Conservation (phyloP, 1,284 basidiomycete genomes). For the Crucibulum cyathiforme region DNA sequence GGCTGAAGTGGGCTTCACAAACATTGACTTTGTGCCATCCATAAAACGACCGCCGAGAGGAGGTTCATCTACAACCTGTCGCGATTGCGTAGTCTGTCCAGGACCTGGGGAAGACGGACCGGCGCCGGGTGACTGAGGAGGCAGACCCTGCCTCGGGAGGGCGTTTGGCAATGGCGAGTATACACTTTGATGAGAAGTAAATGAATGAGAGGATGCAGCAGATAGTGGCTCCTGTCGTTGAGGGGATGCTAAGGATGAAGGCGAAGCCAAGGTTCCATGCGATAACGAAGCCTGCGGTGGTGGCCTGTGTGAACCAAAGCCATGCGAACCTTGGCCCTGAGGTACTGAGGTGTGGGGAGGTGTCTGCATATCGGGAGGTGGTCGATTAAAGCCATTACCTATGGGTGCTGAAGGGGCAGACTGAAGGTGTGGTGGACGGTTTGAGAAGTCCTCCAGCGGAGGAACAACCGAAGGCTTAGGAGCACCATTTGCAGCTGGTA, state of each 20-base stretch:
- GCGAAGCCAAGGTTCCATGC: constrained; percentile 23
- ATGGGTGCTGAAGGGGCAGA: constrained; percentile 40
- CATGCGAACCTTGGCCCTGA: constrained; percentile 19
- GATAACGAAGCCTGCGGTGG: constrained; percentile 25
- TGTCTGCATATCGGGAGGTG: constrained; percentile 20
- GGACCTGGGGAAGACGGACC: constrained; percentile 50
- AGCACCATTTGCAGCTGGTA: constrained; percentile 50
- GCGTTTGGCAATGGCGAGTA: constrained; percentile 26
- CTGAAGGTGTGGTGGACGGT: constrained; percentile 33
- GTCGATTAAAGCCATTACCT: constrained; percentile 36
- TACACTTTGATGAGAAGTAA: constrained; percentile 19
- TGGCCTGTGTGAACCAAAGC: constrained; percentile 29
- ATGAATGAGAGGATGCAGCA: constrained; percentile 34
- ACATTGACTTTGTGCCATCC: constrained; percentile 81
- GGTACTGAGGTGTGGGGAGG: constrained; percentile 42
- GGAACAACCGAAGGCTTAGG: constrained; percentile 68
- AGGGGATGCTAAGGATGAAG: constrained; percentile 26
- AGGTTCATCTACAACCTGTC: constrained; percentile 43
- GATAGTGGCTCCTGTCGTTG: constrained; percentile 34
- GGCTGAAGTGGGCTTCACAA: constrained; percentile 52
- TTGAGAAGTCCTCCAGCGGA: constrained; percentile 67
- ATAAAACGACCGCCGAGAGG: constrained; percentile 69
- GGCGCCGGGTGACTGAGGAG: constrained; percentile 57
- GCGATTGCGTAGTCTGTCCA: constrained; percentile 21
- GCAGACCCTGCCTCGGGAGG: constrained; percentile 11